A percentile compares a stretch with the other conserved stretches of the same genome.
Conservation (phyloP, 1,139 yeast species). For the Suhomyces kunorum region DNA sequence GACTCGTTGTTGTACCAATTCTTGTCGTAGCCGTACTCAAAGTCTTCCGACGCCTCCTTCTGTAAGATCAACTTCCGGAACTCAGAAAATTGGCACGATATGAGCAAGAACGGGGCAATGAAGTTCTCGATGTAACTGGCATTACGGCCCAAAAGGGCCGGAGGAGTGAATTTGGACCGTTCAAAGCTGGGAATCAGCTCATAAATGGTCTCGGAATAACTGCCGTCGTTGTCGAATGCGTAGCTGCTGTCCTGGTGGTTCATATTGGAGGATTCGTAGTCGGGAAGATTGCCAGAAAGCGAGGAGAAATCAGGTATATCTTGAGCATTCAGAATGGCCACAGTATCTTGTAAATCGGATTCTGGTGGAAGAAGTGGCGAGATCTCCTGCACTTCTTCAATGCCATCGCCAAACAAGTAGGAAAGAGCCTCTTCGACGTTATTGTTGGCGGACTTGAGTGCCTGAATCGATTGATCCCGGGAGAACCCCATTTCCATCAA, state of each 20-base stretch:
- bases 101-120: constrained; percentile 28
- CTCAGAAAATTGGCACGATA: constrained; percentile 27
- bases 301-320: constrained; percentile 15
- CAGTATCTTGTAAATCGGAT: constrained; percentile 11
- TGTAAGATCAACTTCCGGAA: constrained; percentile 19
- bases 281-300: constrained; percentile 5
- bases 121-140: constrained; percentile 27
- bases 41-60: constrained; percentile 7
- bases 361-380: background rate
- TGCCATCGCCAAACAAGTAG: constrained; percentile 48
- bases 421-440: constrained; percentile 58
- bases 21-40: constrained; percentile 19
- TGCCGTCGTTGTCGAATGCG: background rate
- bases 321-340: constrained; percentile 12
- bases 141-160: constrained; percentile 19
- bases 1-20: constrained; percentile 18
- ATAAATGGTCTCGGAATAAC: constrained; percentile 7
- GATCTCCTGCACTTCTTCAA: constrained; percentile 13
- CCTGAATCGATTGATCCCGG: constrained; percentile 43
- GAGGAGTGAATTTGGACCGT: constrained; percentile 15
- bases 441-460: constrained; percentile 43
- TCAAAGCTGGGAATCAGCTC: constrained; percentile 11
- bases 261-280: constrained; percentile 3
- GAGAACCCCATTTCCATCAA: constrained; percentile 67
- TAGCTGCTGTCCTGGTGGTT: constrained; percentile 1